Percentiles rank a stretch among this genome's conserved stretches.
phyloP scores from a whole-genome alignment of 805 yeast species.

The Blastobotrys robertii region DNA sequence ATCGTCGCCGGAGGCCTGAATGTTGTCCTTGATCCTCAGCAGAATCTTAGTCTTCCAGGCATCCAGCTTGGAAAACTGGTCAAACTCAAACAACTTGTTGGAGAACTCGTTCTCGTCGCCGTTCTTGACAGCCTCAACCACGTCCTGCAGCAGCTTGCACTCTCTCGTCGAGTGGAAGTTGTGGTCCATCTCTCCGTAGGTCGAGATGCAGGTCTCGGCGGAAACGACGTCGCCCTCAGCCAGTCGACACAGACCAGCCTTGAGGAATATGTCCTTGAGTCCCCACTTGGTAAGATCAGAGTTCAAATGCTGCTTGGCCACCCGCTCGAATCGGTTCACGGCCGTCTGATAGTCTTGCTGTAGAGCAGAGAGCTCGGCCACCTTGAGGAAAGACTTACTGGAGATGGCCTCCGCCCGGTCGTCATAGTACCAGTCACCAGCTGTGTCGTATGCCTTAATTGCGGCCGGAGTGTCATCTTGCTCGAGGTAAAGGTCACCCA shows the following conservation, averaged over 20 bases:
- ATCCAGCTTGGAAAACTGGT: slow-evolving; percentile 81
- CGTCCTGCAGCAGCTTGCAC: slow-evolving; percentile 51
- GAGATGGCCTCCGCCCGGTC: slow-evolving; percentile 88
- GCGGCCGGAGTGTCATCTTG: slow-evolving; percentile 62
- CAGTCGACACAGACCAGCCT: slow-evolving; percentile 70
- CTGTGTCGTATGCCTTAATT: slow-evolving; percentile 70
- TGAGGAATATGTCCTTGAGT: slow-evolving; percentile 82
- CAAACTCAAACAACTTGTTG: slow-evolving; percentile 68
- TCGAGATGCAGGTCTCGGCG: slow-evolving; percentile 60
- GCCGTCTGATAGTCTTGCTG: slow-evolving; percentile 70
- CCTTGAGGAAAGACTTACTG: slow-evolving; percentile 77
- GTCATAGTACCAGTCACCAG: slow-evolving; percentile 91
- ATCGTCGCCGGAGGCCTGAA: slow-evolving; percentile 68
- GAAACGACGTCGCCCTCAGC: slow-evolving; percentile 82
- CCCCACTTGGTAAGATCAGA: slow-evolving; percentile 81
- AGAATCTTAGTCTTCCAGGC: slow-evolving; percentile 81
- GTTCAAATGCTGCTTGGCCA: slow-evolving; percentile 66
- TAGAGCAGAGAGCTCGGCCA: slow-evolving; percentile 80
- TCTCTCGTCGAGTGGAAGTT: slow-evolving; percentile 64
- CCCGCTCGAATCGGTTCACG: slow-evolving; percentile 61
- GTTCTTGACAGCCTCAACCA: slow-evolving; percentile 64
- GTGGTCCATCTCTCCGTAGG: slow-evolving; percentile 62
- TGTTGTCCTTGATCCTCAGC: slow-evolving; percentile 66
- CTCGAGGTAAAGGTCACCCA: slow-evolving; percentile 72
- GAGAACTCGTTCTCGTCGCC: slow-evolving; percentile 75